Evolutionary conservation across 345 rosid species (phyloP), one percentile per base, ranked within the genome.

Genomic region (Microthlaspi erraticum): DNA sequence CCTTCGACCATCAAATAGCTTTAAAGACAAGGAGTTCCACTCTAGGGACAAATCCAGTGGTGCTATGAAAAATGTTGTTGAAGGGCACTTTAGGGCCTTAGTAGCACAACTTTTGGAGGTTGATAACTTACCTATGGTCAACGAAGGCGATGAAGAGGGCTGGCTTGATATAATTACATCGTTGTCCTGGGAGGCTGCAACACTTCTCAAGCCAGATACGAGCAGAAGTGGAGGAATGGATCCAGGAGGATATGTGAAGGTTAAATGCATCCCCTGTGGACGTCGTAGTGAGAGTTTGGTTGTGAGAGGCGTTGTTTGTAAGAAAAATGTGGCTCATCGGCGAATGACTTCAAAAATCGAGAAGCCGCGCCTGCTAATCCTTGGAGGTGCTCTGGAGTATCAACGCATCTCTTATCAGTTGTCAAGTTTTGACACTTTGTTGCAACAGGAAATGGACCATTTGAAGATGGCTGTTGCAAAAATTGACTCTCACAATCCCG

Each of bases 381-480:
- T 92, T 55, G 95, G 90, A 72, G 98, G 98, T 73, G 98, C 96
- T 74, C 83, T 92, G 75, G 96, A 92, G 79, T 92, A 92, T 79
- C 98, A 92, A 80, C 95, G 98, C 49, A 87, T 90, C 69, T 71
- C 98, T 70, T 88, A 81, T 64, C 88, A 84, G 78, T 81, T 92
- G 71, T 92, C 98, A 29, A 90, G 98, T 72, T 83, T 92, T 83
- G 91, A 86, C 72, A 92, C 98, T 19, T 79, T 92, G 80, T 79
- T 92, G 71, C 95, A 88, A 81, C 98, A 92, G 97, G 99, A 91
- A 89, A 94, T 84, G 96, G 99, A 94, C 57, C 97, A 94, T 75
- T 80, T 94, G 85, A 94, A 86, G 86, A 94, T 94, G 99, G 97
- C 97, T 61, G 97, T 91, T 76, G 85, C 96, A 34, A 91, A 88